Evolutionary conservation across 495 filamentous ascomycete species (phyloP).

Genomic region (Tuber indicum): DNA sequence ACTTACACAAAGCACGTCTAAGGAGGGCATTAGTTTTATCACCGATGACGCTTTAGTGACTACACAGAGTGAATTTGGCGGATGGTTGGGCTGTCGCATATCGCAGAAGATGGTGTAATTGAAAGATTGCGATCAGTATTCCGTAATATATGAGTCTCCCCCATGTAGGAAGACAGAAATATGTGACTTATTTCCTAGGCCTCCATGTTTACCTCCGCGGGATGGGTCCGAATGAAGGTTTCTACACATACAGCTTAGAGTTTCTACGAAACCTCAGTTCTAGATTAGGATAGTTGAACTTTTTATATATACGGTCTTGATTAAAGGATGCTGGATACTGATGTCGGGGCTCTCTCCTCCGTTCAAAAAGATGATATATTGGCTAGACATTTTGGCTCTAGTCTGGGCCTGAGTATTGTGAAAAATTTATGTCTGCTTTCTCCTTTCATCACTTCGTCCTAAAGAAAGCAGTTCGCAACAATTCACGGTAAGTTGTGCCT

Average conservation of each 20-base stretch:
- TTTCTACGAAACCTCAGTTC: conserved; percentile 9
- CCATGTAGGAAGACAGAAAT: not conserved
- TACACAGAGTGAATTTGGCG: conserved; percentile 24
- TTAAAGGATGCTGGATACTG: conserved; percentile 31
- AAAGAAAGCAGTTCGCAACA: conserved; percentile 13
- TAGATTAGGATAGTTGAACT: conserved; percentile 24
- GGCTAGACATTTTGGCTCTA: conserved; percentile 10
- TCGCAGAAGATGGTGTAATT: conserved; percentile 35
- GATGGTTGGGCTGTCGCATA: conserved; percentile 23
- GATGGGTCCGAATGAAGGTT: conserved; percentile 26
- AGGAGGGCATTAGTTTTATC: conserved; percentile 28
- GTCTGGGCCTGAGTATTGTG: conserved; percentile 31
- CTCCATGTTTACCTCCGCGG: conserved; percentile 34
- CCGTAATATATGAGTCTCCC: conserved; percentile 26
- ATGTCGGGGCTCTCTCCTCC: conserved; percentile 35
- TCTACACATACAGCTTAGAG: conserved; percentile 24
- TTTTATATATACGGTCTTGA: not conserved
- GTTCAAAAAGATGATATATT: conserved; percentile 17
- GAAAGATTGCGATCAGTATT: conserved; percentile 33
- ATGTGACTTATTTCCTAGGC: conserved; percentile 21
- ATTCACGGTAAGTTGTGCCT: conserved; percentile 27
- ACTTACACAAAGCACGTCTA: conserved; percentile 23
- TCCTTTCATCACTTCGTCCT: not conserved
- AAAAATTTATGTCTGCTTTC: conserved; percentile 17
- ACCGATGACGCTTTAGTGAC: conserved; percentile 25